These are phyloP conservation scores for Apiospora marii DNA, from an alignment of 2,329 filamentous ascomycete species.

Conservation along the genomic window DNA sequence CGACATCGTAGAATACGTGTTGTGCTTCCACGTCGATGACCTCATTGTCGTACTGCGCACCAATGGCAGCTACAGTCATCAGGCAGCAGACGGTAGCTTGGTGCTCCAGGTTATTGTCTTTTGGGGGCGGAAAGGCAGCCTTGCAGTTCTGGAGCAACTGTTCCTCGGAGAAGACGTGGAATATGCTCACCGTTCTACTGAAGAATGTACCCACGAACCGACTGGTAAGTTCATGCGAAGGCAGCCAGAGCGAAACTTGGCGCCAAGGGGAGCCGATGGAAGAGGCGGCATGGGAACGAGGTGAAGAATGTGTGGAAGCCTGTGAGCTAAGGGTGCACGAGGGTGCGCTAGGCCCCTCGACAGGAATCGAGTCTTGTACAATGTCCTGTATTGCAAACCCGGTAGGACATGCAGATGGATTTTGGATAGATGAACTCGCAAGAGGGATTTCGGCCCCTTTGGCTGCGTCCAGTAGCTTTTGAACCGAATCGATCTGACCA, in stretches of 20 bases:
- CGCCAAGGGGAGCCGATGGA: conserved; percentile 9
- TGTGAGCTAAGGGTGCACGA: not conserved
- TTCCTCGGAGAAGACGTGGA: conserved; percentile 40
- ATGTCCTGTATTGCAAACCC: not conserved
- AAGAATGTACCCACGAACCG: conserved; percentile 39
- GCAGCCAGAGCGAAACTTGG: conserved; percentile 32
- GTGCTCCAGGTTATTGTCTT: conserved; percentile 24
- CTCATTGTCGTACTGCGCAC: conserved; percentile 37
- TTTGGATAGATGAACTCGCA: not conserved
- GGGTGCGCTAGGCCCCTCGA: not conserved
- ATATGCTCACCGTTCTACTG: conserved; percentile 36
- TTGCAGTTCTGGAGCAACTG: conserved; percentile 33
- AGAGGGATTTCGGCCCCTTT: not conserved
- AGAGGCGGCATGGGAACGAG: not conserved
- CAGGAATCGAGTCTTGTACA: not conserved
- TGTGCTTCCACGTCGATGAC: conserved; percentile 30
- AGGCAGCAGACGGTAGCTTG: conserved; percentile 38
- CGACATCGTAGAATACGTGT: conserved; percentile 37
- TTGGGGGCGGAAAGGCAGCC: conserved; percentile 31
- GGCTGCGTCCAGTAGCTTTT: not conserved
- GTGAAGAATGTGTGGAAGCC: not conserved
- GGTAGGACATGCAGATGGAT: not conserved
- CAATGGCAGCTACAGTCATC: conserved; percentile 38
- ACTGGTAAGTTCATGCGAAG: conserved; percentile 31
- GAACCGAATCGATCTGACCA: not conserved